Evolutionary conservation across 108 stramenopile species (phyloP), one percentile per base, ranked within the genome.

Genomic region (Cyclotella sp.): DNA sequence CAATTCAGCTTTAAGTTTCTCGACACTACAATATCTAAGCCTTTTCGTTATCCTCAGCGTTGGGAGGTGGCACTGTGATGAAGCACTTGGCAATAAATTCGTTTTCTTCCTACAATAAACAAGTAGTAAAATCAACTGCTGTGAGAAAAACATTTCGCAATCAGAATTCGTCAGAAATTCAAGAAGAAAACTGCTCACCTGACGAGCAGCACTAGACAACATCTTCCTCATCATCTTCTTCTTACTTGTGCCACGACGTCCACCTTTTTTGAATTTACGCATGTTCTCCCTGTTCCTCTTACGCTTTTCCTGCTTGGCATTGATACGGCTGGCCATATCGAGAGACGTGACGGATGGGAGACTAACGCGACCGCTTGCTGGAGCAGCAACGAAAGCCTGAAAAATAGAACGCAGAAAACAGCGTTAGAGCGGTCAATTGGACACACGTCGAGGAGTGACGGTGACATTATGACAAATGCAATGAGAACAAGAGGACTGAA

Each of bases 211-310:
- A 75, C 79, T 73, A 28, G 94, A 89, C 54, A 75, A 75, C 13
- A 88, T 67, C 85, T 91, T 95, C 62, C 91, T 90, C 86, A 95
- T 82, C 70, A 84, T 82, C 88, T 95, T 95, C 85, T 91, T 83
- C 69, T 90, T 88, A 84, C 86, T 87, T 46, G 88, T 90, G 68
- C 94, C 94, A 27, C 85, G 81, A 40, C 80, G 77, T 78, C 92
- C 92, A 4, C 84, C 87, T 42, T 83, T 80, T 52, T 90, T 81
- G 82, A 95, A 95, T 79, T 95, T 95, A 55, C 94, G 89, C 94
- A 95, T 95, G 73, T 95, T 95, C 70, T 95, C 94, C 63, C 94
- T 86, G 87, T 95, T 95, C 41, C 92, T 86, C 87, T 93, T 90
- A 65, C 88, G 88, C 86, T 95, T 95, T 65, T 95, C 90, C 79